A percentile compares a stretch with the other conserved stretches of the same genome.
phyloP scores from a whole-genome alignment of 768 basidiomycete genomes.

The Hypholoma sublateritium region DNA sequence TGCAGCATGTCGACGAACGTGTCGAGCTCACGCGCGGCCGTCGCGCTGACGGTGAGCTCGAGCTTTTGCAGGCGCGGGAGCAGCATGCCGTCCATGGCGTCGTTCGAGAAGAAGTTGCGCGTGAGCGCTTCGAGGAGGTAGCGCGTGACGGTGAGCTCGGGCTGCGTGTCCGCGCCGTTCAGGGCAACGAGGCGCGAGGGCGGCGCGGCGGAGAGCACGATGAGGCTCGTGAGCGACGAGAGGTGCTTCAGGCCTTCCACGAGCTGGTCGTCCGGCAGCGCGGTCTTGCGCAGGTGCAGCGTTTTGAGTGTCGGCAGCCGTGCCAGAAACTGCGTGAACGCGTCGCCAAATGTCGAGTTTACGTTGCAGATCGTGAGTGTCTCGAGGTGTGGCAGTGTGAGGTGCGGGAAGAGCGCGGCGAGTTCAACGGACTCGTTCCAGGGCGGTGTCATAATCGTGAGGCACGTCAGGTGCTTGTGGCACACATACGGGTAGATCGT shows the following conservation, averaged over 20 bases:
- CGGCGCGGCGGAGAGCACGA: conserved; percentile 25
- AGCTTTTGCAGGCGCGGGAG: conserved; percentile 34
- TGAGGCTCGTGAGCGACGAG: conserved; percentile 32
- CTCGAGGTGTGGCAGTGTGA: conserved; percentile 34
- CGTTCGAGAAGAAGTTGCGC: conserved; percentile 29
- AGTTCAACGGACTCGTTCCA: conserved; percentile 36
- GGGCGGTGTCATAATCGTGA: conserved; percentile 37
- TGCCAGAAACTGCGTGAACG: conserved; percentile 34
- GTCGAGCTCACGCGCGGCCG: conserved; percentile 26
- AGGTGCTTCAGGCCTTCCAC: conserved; percentile 32
- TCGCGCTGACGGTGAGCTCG: conserved; percentile 35
- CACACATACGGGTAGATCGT: conserved; percentile 21
- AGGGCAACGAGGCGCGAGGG: neutral
- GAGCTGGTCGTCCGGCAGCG: conserved; percentile 31
- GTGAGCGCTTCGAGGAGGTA: conserved; percentile 33
- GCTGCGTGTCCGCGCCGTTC: conserved; percentile 3
- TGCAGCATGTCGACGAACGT: conserved; percentile 36
- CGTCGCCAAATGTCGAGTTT: conserved; percentile 29
- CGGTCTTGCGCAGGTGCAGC: conserved; percentile 39
- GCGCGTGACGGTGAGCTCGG: conserved; percentile 31
- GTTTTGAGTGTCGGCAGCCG: conserved; percentile 30
- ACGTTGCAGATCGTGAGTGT: conserved; percentile 40
- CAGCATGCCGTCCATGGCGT: conserved; percentile 26
- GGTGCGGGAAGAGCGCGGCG: conserved; percentile 32
- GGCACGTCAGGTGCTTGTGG: conserved; percentile 31